Base-by-base conservation (phyloP, 1,284 basidiomycete genomes). In the Puccinia horiana region DNA sequence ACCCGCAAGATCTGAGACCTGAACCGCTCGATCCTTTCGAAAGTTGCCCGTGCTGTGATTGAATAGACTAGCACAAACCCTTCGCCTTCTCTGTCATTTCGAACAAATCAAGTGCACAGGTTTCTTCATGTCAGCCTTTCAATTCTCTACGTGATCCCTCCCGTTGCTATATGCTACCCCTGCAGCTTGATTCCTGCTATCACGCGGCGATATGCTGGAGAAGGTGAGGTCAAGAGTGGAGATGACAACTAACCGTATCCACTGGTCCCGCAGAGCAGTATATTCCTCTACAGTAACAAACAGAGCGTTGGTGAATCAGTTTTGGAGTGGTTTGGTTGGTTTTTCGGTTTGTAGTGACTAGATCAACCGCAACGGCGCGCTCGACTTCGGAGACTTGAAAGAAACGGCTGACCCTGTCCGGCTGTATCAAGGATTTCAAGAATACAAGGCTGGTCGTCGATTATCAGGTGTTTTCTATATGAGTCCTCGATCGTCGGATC, bases 361-460 rank as follows among this genome's bases (percentile, higher is more conserved):
- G 58, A 20, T 58, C 18, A 69, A 52, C 12, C n/a, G 37, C 18
- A 20, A 32, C 54, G 49, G n/a, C 44, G 35, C 44, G 52, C 54
- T 26, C n/a, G 29, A 52, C 23, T n/a, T 8, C 23, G 23, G 20
- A 52, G 52, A 26, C 4, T 29, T n/a, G 18, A 9, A 49, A 35
- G 18, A 37, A 37, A 37, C 14, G n/a, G n/a, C 77, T 49, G 52
- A 83, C 83, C 83, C 77, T 86, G 86, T 23, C 86, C 86, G 52
- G 86, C 86, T 2, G 86, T 86, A 81, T 86, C 86, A 47, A 86
- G 84, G 8, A 86, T 85, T 61, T 86, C 86, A 49, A 86, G 84
- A 84, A 86, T 86, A 83, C 86, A 86, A 37, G 86, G 86, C 83
- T 86, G 85, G 63, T 86, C 86, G 73, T 86, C 86, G 74, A 86